These are phyloP conservation scores for Cudoniella acicularis DNA, from an alignment of 495 filamentous ascomycete species.

Conservation along the genomic window DNA sequence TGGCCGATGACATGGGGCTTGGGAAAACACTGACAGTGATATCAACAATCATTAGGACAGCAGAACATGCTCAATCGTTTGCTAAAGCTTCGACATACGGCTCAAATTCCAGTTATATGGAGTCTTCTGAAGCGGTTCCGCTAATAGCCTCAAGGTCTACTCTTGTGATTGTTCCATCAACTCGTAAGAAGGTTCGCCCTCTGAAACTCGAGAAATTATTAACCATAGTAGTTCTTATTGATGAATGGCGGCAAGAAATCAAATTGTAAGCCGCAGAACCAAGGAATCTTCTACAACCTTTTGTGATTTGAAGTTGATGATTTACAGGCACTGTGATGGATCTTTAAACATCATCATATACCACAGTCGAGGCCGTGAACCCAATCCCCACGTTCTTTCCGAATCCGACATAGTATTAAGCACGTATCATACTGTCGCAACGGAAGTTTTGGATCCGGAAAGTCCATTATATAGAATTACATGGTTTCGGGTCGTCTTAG, in stretches of 20 bases:
- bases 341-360: conserved; percentile 60
- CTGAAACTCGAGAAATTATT: neutral
- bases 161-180: conserved; percentile 67
- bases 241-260: neutral
- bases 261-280: neutral
- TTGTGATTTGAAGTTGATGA: neutral
- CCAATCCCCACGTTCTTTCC: conserved; percentile 50
- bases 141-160: conserved; percentile 50
- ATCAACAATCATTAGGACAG: neutral
- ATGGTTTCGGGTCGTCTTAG: conserved; percentile 83
- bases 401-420: conserved; percentile 74
- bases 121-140: neutral
- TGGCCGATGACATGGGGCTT: neutral
- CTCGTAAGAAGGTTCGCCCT: neutral
- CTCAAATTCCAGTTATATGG: neutral
- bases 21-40: conserved; percentile 4
- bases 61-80: neutral
- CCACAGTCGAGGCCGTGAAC: conserved; percentile 51
- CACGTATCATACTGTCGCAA: conserved; percentile 51
- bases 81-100: neutral
- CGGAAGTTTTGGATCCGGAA: conserved; percentile 24
- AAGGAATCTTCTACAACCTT: no score
- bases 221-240: neutral
- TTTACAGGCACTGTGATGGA: conserved; percentile 11
- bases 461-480: conserved; percentile 54